Evolutionary conservation across 108 stramenopile species (phyloP), one percentile per base, ranked within the genome.

Genomic region (Bacterosira constricta): DNA sequence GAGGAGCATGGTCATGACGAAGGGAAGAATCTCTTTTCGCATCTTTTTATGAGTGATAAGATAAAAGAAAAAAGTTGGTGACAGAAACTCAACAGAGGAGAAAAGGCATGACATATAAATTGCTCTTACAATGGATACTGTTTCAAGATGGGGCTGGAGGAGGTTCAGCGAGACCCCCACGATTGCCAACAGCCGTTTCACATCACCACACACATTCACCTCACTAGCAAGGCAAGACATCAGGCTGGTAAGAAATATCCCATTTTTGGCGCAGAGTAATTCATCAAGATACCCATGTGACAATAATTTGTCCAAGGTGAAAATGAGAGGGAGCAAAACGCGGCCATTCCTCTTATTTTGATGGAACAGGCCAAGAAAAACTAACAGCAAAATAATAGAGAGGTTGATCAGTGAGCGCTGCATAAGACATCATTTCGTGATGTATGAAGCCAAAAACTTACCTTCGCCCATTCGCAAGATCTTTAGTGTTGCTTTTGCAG

Each of bases 321-420:
- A 86, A 37, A 97, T 79, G 9, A 90, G 77, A 8, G 95, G 94
- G 31, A 89, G 57, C 25, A 86, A 80, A 23, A 94, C 87, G 38
- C 92, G 65, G 30, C 84, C 77, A 26, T 86, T 79, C 35, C 73
- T 65, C 70, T 75, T 68, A 66, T 89, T 73, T 34, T 63, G 34
- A 30, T 71, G 71, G 18, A 90, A 85, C 32, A 85, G 49, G 0
- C 81, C 50, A 18, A 85, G 54, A 26, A 90, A 71, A 5, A 62
- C 80, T 82, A 47, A 45, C 9, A 10, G 3, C 20, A 23, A 20
- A 44, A 49, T 9, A 20, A 52, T 41, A 49, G 46, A 18, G 30
- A 29, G 49, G n/a, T 31, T 18, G 42, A 34, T 53, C 25, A 20
- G 27, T 13, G 10, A 17, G 41, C 66, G 36, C 36, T 20, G 5